These are phyloP conservation scores for Solanum arcanum DNA, from an alignment of 257 asterid genomes.

Conservation along the genomic window DNA sequence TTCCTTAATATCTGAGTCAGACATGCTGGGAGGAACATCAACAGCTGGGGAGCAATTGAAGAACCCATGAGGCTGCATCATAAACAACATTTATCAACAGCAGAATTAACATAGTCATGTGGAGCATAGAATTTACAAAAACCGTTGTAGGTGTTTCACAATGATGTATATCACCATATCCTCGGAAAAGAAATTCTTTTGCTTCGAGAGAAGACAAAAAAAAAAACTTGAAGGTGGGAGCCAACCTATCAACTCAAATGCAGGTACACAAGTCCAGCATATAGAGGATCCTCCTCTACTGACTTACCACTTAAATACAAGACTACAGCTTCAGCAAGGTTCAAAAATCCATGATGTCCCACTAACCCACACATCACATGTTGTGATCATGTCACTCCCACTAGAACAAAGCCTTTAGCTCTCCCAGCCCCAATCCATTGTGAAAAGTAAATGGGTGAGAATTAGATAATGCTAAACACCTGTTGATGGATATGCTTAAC, in stretches of 20 bases:
- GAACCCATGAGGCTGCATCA: slow-evolving; percentile 47
- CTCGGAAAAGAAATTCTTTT: not conserved
- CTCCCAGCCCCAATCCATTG: not conserved
- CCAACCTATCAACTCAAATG: not conserved
- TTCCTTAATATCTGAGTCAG: slow-evolving; percentile 31
- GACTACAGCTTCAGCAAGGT: not conserved
- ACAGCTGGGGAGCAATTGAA: slow-evolving; percentile 51
- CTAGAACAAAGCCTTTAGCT: not conserved
- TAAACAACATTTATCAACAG: not conserved
- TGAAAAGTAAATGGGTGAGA: not conserved
- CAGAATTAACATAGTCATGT: not conserved
- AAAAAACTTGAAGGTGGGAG: not conserved
- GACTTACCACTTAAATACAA: not conserved
- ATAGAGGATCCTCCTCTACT: not conserved
- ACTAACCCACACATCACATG: not conserved
- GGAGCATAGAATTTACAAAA: not conserved
- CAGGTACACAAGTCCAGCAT: not conserved
- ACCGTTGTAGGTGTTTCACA: not conserved
- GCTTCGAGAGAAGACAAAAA: not conserved
- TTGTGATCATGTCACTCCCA: not conserved
- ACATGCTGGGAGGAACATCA: slow-evolving; percentile 36
- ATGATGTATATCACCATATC: not conserved
- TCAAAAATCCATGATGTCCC: not conserved
- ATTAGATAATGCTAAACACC: not conserved
- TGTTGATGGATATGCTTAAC: not conserved